Percentiles rank a stretch among this genome's conserved stretches.
Evolutionary conservation across 106 monocot species (phyloP).

Genomic region (Platanthera guangdongensis): DNA sequence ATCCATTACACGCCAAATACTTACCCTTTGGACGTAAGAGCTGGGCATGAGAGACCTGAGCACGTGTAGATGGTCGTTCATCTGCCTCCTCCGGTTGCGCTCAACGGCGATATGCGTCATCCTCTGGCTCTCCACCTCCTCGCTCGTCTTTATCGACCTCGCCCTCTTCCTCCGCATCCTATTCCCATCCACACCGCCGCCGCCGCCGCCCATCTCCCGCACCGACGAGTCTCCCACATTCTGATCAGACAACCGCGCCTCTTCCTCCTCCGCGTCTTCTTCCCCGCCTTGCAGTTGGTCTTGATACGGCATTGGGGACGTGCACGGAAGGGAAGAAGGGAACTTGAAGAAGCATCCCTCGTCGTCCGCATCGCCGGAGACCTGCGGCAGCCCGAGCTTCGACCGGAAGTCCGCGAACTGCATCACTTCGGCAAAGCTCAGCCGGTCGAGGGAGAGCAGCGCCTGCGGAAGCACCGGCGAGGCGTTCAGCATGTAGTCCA

Average conservation of each 20-base stretch:
- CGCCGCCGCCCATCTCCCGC: not conserved
- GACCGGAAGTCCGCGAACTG: constrained; percentile 80
- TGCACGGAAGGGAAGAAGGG: too few relatives aligned
- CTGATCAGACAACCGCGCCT: constrained; percentile 10
- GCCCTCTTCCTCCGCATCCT: constrained; percentile 46
- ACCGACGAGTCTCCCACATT: not conserved
- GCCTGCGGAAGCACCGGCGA: constrained; percentile 6
- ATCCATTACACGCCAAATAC: too few relatives aligned
- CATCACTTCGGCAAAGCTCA: constrained; percentile 77
- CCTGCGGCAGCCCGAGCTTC: constrained; percentile 25
- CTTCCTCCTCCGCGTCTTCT: constrained; percentile 10
- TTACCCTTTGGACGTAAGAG: constrained; percentile 85
- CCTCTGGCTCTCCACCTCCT: constrained; percentile 83
- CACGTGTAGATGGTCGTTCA: constrained; percentile 75
- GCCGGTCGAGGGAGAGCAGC: constrained; percentile 31
- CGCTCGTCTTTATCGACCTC: constrained; percentile 59
- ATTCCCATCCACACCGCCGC: constrained; percentile 23
- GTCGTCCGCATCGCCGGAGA: constrained; percentile 21
- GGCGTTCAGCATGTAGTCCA: constrained; percentile 48
- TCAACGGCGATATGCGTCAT: constrained; percentile 97
- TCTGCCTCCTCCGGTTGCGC: constrained; percentile 70
- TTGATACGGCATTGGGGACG: too few relatives aligned
- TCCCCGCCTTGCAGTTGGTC: not conserved
- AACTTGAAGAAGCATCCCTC: constrained; percentile 32
- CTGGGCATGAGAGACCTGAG: constrained; percentile 76